A percentile compares a stretch with the other conserved stretches of the same genome.
Conservation (phyloP, 2,329 filamentous ascomycete genomes). For the Scedosporium boydii region DNA sequence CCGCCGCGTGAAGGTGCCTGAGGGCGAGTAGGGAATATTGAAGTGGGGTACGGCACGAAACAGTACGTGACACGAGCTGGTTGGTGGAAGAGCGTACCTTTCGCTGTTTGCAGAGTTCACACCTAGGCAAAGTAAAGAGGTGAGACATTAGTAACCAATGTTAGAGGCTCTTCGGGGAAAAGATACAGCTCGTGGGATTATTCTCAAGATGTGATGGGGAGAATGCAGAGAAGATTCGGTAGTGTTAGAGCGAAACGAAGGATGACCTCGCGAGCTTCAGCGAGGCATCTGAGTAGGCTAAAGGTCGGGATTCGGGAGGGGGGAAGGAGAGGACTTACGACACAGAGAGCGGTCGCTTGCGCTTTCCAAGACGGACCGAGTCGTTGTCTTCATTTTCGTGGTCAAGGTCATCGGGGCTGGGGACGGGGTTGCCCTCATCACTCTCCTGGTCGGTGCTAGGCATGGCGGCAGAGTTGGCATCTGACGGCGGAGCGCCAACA, state of each 20-base stretch:
- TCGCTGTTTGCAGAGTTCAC: constrained; percentile 71
- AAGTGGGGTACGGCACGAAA: neutral
- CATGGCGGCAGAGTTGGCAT: neutral
- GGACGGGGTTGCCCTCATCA: constrained; percentile 31
- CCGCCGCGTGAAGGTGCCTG: neutral
- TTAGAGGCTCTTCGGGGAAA: neutral
- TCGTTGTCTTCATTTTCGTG: constrained; percentile 35
- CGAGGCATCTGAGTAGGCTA: neutral
- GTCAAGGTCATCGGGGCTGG: constrained; percentile 34
- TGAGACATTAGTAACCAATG: neutral
- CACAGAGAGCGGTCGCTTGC: constrained; percentile 51
- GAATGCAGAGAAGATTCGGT: neutral
- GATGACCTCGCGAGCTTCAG: neutral
- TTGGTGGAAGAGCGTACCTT: constrained; percentile 45
- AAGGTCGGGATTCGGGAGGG: neutral
- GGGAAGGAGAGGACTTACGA: constrained; percentile 35
- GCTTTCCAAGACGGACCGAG: constrained; percentile 37
- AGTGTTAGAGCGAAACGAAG: neutral
- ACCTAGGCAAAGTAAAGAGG: constrained; percentile 31
- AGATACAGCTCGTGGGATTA: too few relatives aligned
- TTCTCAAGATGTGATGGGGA: neutral
- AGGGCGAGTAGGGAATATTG: neutral
- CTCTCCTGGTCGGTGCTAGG: constrained; percentile 29
- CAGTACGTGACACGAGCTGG: neutral
- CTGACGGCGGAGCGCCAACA: neutral